Percentiles rank a stretch among this genome's conserved stretches.
Conservation (phyloP, 2,329 filamentous ascomycete species). For the Penicillium nordicum region DNA sequence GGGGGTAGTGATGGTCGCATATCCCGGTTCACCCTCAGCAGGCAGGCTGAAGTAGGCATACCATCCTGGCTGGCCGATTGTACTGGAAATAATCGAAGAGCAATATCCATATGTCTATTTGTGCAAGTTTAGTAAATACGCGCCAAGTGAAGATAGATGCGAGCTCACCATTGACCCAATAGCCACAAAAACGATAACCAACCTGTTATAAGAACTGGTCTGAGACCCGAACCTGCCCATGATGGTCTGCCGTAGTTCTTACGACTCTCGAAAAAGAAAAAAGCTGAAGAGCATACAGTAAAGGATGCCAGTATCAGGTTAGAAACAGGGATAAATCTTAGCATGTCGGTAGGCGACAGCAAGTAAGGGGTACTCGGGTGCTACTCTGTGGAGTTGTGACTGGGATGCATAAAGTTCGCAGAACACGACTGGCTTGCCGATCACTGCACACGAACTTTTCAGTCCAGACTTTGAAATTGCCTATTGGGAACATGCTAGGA, state of each 20-base stretch:
- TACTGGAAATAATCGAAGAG: slow-evolving; percentile 51
- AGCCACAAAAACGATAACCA: slow-evolving; percentile 40
- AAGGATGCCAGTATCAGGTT: neutral
- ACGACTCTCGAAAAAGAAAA: neutral
- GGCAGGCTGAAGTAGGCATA: slow-evolving; percentile 51
- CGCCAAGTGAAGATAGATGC: neutral
- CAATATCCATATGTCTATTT: slow-evolving; percentile 51
- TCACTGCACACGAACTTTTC: neutral
- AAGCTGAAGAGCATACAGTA: neutral
- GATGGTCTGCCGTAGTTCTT: slow-evolving; percentile 2
- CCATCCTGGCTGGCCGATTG: slow-evolving; percentile 54
- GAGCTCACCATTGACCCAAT: slow-evolving; percentile 40
- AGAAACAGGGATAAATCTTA: neutral
- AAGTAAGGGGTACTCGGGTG: neutral
- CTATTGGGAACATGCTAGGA: neutral
- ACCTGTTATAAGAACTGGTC: slow-evolving; percentile 38
- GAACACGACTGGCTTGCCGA: neutral
- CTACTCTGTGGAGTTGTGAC: slow-evolving; percentile 1
- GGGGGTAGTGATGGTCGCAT: slow-evolving; percentile 46
- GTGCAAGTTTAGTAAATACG: slow-evolving; percentile 1
- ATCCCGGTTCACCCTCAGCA: slow-evolving; percentile 42
- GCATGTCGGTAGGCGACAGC: neutral
- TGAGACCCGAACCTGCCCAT: slow-evolving; percentile 36
- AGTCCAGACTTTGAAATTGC: neutral
- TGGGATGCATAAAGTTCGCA: neutral